A percentile compares a stretch with the other conserved stretches of the same genome.
Evolutionary conservation across 345 rosid species (phyloP).

Genomic region (Populus alba): DNA sequence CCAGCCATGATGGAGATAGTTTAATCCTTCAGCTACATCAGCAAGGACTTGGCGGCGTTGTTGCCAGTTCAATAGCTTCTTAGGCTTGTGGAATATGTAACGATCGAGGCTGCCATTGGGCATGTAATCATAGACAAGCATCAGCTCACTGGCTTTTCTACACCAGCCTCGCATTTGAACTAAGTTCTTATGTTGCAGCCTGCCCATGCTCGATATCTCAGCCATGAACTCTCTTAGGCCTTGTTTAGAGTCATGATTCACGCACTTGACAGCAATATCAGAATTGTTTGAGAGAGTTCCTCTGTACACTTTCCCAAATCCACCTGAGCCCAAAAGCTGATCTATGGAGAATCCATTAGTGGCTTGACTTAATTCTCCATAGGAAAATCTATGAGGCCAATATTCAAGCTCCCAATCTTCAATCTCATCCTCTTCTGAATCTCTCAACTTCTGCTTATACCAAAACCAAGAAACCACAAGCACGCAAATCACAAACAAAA

Average conservation of each 20-base stretch:
- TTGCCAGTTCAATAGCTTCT: conserved; percentile 55
- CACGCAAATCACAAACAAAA: conserved; percentile 33
- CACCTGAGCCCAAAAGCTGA: conserved; percentile 71
- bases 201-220: conserved; percentile 82
- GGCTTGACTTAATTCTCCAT: conserved; percentile 61
- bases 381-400: conserved; percentile 90
- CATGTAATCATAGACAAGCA: conserved; percentile 89
- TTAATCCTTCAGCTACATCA: conserved; percentile 79
- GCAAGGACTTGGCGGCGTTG: conserved; percentile 54
- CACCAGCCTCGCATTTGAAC: conserved; percentile 93
- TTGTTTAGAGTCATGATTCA: conserved; percentile 85
- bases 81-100: conserved; percentile 62
- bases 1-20: conserved; percentile 89
- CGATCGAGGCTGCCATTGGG: conserved; percentile 75
- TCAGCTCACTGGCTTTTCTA: conserved; percentile 58
- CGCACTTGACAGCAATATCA: conserved; percentile 73
- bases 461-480: conserved; percentile 41
- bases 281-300: conserved; percentile 51
- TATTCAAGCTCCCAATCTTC: conserved; percentile 92
- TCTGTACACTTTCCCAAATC: conserved; percentile 75
- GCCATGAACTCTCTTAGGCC: conserved; percentile 94
- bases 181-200: conserved; percentile 80
- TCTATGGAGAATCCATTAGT: conserved; percentile 60
- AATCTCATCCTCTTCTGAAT: conserved; percentile 51
- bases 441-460: conserved; percentile 36